A percentile compares a stretch with the other conserved stretches of the same genome.
These are phyloP conservation scores for Fusarium subtropicale DNA, from an alignment of 2,329 filamentous ascomycete species.

Conservation along the genomic window DNA sequence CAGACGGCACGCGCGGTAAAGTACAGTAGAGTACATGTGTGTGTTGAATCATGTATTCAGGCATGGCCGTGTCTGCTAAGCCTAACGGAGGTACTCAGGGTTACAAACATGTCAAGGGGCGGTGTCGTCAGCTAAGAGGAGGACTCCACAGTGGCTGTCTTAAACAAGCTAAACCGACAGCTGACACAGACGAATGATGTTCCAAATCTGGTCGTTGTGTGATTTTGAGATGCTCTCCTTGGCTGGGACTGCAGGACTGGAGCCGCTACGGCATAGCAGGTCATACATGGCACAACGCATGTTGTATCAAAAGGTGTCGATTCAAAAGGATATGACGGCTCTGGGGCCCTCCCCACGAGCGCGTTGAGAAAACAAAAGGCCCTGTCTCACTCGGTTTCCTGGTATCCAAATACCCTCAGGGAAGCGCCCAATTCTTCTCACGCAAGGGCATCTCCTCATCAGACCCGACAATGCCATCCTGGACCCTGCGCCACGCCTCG, in stretches of 20 bases:
- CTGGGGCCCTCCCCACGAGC: neutral
- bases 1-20: neutral
- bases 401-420: neutral
- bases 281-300: constrained; percentile 14
- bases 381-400: constrained; percentile 6
- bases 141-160: constrained; percentile 9
- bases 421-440: constrained; percentile 33
- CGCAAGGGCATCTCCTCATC: constrained; percentile 10
- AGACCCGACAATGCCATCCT: neutral
- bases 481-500: constrained; percentile 31
- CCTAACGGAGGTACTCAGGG: neutral
- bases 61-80: neutral
- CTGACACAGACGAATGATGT: constrained; percentile 10
- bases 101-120: neutral
- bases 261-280: constrained; percentile 7
- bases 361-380: neutral
- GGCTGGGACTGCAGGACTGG: neutral
- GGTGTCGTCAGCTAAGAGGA: neutral
- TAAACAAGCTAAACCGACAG: constrained; percentile 1
- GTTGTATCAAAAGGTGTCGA: neutral
- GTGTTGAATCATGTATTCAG: constrained; percentile 13
- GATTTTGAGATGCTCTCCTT: constrained; percentile 7
- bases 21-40: neutral
- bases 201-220: constrained; percentile 9
- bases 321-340: constrained; percentile 12